Percentiles rank a stretch among this genome's conserved stretches.
These are phyloP conservation scores for Candida sanyaensis DNA, from an alignment of 1,139 yeast species.

Conservation along the genomic window DNA sequence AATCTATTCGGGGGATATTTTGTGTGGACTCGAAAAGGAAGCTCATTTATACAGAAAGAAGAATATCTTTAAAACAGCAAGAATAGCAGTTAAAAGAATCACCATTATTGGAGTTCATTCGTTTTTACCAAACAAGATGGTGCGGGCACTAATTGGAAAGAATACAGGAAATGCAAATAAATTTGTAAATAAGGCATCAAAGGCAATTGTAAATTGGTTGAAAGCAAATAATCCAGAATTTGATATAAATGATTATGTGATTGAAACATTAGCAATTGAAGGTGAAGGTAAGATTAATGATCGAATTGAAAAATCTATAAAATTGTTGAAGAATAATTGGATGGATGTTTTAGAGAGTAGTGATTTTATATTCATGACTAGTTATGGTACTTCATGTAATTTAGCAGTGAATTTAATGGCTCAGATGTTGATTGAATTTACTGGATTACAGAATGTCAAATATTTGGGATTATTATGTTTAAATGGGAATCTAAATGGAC, in stretches of 20 bases:
- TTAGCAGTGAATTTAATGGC: slow-evolving; percentile 47
- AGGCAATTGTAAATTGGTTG: slow-evolving; percentile 44
- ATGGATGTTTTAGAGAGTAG: slow-evolving; percentile 28
- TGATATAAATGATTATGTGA: slow-evolving; percentile 24
- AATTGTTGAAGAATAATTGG: slow-evolving; percentile 48
- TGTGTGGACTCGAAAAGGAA: slow-evolving; percentile 30
- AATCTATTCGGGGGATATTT: slow-evolving; percentile 33
- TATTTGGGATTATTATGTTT: slow-evolving; percentile 44
- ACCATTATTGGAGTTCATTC: slow-evolving; percentile 53
- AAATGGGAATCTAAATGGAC: slow-evolving; percentile 49
- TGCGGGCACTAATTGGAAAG: slow-evolving; percentile 46
- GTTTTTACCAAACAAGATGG: slow-evolving; percentile 54
- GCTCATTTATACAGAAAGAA: slow-evolving; percentile 33
- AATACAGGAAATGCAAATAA: slow-evolving; percentile 45
- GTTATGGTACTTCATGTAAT: slow-evolving; percentile 49
- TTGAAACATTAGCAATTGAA: slow-evolving; percentile 53
- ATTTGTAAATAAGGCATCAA: slow-evolving; percentile 36
- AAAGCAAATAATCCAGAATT: slow-evolving; percentile 22
- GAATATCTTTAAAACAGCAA: slow-evolving; percentile 19
- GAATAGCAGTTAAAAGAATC: slow-evolving; percentile 27
- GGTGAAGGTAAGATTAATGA: slow-evolving; percentile 52
- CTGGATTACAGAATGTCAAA: slow-evolving; percentile 11
- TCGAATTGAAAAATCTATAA: slow-evolving; percentile 30
- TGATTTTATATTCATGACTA: slow-evolving; percentile 46
- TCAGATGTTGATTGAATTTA: slow-evolving; percentile 21